Evolutionary conservation across 2,329 filamentous ascomycete genomes (phyloP).

Genomic region (Coniosporium tulheliwenetii): DNA sequence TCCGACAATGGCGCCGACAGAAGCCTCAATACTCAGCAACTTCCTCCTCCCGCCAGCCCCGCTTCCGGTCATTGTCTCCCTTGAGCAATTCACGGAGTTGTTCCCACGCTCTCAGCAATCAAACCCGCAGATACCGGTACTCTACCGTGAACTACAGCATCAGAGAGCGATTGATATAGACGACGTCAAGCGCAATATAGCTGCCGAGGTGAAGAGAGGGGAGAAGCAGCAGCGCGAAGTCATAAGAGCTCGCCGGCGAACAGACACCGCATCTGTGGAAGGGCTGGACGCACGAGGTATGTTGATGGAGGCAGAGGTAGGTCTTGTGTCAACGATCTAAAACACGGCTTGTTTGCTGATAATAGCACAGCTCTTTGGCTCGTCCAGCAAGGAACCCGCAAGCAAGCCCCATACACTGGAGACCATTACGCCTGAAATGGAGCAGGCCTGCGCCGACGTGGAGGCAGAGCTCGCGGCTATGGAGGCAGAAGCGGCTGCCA

Average conservation of each 20-base stretch:
- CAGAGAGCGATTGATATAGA: constrained; percentile 57
- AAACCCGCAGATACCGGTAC: constrained; percentile 49
- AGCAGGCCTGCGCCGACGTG: constrained; percentile 47
- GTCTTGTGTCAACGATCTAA: not conserved
- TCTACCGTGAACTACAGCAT: constrained; percentile 69
- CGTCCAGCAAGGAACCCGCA: constrained; percentile 21
- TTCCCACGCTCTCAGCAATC: constrained; percentile 54
- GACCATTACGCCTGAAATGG: constrained; percentile 54
- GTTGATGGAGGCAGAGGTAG: constrained; percentile 4
- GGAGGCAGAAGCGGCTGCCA: constrained; percentile 44
- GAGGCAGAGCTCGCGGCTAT: constrained; percentile 52
- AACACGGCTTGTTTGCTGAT: not conserved
- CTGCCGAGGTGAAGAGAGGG: constrained; percentile 46
- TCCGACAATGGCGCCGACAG: constrained; percentile 51
- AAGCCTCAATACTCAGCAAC: constrained; percentile 57
- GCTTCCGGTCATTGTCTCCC: constrained; percentile 56
- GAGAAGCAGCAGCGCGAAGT: constrained; percentile 43
- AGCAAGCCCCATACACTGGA: constrained; percentile 42
- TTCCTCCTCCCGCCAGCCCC: constrained; percentile 66
- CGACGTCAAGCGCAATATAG: constrained; percentile 48
- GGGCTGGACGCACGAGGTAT: not conserved
- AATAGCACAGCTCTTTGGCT: constrained; percentile 40
- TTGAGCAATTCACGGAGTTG: constrained; percentile 59
- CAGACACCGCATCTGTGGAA: constrained; percentile 17
- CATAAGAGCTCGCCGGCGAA: constrained; percentile 34